Base-by-base conservation (phyloP, 495 filamentous ascomycete species). In the Aspergillus avenaceus region DNA sequence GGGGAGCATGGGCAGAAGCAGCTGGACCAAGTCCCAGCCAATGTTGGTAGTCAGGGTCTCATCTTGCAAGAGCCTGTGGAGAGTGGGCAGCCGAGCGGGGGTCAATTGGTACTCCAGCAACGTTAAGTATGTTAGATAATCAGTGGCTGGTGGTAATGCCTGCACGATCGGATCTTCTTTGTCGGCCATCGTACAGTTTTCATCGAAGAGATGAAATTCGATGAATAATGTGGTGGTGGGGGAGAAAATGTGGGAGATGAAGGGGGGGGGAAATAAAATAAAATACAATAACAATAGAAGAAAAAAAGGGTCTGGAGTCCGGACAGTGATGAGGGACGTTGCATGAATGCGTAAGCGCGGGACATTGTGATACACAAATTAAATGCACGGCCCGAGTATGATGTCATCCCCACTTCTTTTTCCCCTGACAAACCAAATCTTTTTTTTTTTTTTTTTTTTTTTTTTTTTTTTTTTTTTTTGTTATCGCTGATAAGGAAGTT, bases 21-120 rank as follows among this genome's bases (percentile, higher is more conserved):
- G 79, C 61, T 88, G 85, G 7, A 98, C 86, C 34, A 98, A 68
- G 61, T 98, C 93, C 93, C 93, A 98, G 38, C 93, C 95, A 60
- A 98, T 96, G 53, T 96, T 90, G 40, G 82, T 83, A 1, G 91
- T 91, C 45, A 98, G 77, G 38, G 79, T 80, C 36, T 84, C 81
- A 81, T 95, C 86, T 66, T 95, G 88, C 41, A 97, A 74, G 28
- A 95, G 78, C 6, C 81, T 76, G 59, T 95, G 85, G 34, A 97
- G 72, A 3, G 81, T 75, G 4, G 90, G 87, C 9, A 97, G 76
- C 52, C 88, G 82, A 24, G 84, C 82, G n/a, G 78, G 77, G 11
- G 82, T 86, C 16, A 97, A 74, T 63, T 95, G 88, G 53, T 90
- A 85, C 62, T 95, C 89, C 53, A 97, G 66, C 53, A 97, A 78